Percentiles rank a stretch among this genome's conserved stretches.
Evolutionary conservation across 164 flowering plant genomes (phyloP).

Genomic region (Vitis cinerea): DNA sequence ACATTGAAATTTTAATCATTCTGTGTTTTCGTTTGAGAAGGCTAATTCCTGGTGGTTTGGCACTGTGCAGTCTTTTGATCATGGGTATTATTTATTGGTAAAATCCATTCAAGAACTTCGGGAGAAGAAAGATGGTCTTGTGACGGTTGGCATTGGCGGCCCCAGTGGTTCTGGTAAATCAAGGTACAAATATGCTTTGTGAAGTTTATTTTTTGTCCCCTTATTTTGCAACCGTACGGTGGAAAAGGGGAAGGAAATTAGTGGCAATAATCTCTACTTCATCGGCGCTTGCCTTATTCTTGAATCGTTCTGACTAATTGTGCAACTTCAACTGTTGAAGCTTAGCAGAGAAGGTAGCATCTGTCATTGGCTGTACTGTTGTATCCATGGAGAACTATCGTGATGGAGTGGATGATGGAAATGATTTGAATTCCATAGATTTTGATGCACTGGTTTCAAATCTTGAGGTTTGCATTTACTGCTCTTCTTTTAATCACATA

Average conservation of each 20-base stretch:
- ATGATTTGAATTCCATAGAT: slow-evolving; percentile 81
- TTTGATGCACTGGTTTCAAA: slow-evolving; percentile 74
- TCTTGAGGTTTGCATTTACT: slow-evolving; percentile 70
- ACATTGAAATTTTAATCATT: too few relatives aligned
- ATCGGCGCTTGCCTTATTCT: not conserved
- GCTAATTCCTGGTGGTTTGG: slow-evolving; percentile 11
- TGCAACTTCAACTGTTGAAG: slow-evolving; percentile 48
- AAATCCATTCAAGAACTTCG: slow-evolving; percentile 97
- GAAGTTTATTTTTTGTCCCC: not conserved
- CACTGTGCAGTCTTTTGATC: slow-evolving; percentile 83
- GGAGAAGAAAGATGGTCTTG: slow-evolving; percentile 78
- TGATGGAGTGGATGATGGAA: slow-evolving; percentile 80
- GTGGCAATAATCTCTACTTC: not conserved
- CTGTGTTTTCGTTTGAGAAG: not conserved
- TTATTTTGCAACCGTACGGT: not conserved
- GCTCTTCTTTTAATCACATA: not conserved
- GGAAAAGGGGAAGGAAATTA: not conserved
- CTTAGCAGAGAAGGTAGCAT: slow-evolving; percentile 96
- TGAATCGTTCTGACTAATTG: slow-evolving; percentile 10
- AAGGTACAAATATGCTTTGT: slow-evolving; percentile 41
- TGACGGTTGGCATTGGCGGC: slow-evolving; percentile 94
- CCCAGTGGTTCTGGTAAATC: slow-evolving; percentile 96
- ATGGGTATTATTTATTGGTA: slow-evolving; percentile 83
- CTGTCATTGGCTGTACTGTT: slow-evolving; percentile 88
- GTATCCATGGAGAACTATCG: slow-evolving; percentile 96